Evolutionary conservation across 495 filamentous ascomycete species (phyloP).

Genomic region (Penicillium flavigenum): DNA sequence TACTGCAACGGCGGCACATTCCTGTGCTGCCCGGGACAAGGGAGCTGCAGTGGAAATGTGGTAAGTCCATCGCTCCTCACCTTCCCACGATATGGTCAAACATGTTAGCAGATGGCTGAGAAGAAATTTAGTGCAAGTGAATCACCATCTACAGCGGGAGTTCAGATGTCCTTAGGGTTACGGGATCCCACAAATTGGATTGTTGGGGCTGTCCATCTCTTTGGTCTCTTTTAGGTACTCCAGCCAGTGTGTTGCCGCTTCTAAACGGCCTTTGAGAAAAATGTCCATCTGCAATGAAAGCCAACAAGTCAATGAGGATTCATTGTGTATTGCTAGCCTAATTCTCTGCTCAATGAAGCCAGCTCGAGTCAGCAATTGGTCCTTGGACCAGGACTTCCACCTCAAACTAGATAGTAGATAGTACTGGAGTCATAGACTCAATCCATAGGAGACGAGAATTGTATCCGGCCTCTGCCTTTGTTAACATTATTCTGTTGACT

Average conservation of each 20-base stretch:
- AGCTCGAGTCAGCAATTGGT: not conserved
- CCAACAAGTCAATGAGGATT: not conserved
- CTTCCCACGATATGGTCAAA: not conserved
- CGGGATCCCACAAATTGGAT: not conserved
- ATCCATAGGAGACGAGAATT: not conserved
- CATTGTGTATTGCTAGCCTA: not conserved
- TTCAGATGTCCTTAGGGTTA: not conserved
- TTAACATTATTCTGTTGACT: not conserved
- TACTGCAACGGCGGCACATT: slow-evolving; percentile 11
- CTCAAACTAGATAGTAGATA: not conserved
- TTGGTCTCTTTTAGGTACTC: not conserved
- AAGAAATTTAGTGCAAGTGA: not conserved
- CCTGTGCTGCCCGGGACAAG: slow-evolving; percentile 11
- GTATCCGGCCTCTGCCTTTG: not conserved
- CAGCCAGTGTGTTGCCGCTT: not conserved
- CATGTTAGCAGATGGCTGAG: not conserved
- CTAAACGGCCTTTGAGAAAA: not conserved
- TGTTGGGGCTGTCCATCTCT: too few species aligned
- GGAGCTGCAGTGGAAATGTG: slow-evolving; percentile 5
- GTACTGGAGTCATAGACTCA: not conserved
- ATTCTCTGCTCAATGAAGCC: not conserved
- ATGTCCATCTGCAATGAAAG: not conserved
- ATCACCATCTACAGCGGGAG: not conserved
- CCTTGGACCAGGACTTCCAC: not conserved
- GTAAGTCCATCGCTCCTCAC: not conserved